phyloP scores from a whole-genome alignment of 108 stramenopile genomes.

The Fragilariopsis cylindrus region DNA sequence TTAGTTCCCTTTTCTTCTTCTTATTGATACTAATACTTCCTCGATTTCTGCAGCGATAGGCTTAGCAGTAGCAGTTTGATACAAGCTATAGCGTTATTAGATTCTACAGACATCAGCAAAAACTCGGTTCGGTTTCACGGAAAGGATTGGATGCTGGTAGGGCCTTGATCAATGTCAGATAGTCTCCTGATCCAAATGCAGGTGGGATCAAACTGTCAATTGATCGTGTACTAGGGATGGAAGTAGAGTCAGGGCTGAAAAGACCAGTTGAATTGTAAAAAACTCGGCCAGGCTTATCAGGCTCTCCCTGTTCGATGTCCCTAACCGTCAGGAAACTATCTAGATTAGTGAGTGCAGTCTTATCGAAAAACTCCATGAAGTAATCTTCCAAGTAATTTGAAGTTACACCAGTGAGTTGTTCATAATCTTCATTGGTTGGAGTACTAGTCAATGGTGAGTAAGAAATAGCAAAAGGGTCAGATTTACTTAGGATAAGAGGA shows the following conservation, averaged over 20 bases:
- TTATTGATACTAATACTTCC: too few relatives aligned
- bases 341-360: conserved; percentile 20
- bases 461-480: too few relatives aligned
- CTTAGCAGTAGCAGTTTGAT: too few relatives aligned
- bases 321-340: conserved; percentile 32
- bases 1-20: too few relatives aligned
- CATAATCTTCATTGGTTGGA: conserved; percentile 10
- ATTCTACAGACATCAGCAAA: too few relatives aligned
- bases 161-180: neutral
- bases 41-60: too few relatives aligned
- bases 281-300: conserved; percentile 10
- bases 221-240: conserved; percentile 16
- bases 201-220: neutral
- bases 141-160: conserved; percentile 24
- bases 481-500: too few relatives aligned
- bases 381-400: conserved; percentile 23
- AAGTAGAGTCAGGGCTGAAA: conserved; percentile 30
- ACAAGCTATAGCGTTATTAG: too few relatives aligned
- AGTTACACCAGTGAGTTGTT: conserved; percentile 17
- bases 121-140: conserved; percentile 14
- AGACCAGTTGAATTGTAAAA: conserved; percentile 14
- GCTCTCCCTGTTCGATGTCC: conserved; percentile 14
- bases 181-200: conserved; percentile 16
- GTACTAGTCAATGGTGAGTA: neutral
- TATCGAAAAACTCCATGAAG: conserved; percentile 4